phyloP scores from a whole-genome alignment of 345 rosid species.

The Eucalyptus cloeziana region DNA sequence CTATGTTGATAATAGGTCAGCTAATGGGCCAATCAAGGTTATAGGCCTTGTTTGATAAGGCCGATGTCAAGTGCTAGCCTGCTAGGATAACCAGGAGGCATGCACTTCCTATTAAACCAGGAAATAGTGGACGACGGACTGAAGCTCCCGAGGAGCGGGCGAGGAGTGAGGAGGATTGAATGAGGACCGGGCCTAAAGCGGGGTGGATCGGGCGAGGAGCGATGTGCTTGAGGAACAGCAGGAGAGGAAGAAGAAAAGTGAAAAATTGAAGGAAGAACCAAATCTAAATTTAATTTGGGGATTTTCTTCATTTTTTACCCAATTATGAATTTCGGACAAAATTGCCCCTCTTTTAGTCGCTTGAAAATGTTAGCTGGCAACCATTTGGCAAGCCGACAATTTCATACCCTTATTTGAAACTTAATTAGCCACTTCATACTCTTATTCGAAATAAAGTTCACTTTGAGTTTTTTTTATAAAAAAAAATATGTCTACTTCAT shows the following conservation, averaged over 20 bases:
- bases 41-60: background rate
- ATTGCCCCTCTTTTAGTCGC: too few relatives aligned
- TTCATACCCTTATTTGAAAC: background rate
- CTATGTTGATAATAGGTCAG: background rate
- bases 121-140: background rate
- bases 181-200: background rate
- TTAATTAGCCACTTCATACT: too few relatives aligned
- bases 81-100: background rate
- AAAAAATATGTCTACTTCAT: accelerated
- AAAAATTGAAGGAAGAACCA: background rate
- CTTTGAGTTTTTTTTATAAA: accelerated
- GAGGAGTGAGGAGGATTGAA: background rate
- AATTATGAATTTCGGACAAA: too few relatives aligned
- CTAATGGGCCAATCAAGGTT: background rate
- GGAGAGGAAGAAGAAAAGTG: background rate
- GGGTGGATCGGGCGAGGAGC: background rate
- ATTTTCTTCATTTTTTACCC: background rate
- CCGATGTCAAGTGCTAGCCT: background rate
- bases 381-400: too few relatives aligned
- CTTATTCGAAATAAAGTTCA: accelerated
- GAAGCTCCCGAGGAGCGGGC: background rate
- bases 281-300: background rate
- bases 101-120: background rate
- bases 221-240: background rate
- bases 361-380: too few relatives aligned